A percentile compares a stretch with the other conserved stretches of the same genome.
Conservation (phyloP, 805 yeast genomes). For the Yarrowia sp. region DNA sequence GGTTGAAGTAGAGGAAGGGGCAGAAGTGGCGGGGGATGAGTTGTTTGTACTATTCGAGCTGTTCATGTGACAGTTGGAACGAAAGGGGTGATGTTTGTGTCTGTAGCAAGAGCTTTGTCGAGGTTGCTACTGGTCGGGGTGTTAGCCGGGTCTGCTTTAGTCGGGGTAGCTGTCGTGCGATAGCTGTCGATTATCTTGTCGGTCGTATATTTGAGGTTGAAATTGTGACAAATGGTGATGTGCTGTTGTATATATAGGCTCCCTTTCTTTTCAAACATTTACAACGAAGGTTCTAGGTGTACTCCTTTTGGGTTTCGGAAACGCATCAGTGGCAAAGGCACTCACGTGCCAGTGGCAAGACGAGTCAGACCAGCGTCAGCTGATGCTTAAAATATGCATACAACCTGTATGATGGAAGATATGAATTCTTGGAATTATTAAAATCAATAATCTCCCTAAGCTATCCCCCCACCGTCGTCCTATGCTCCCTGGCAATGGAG, state of each 20-base stretch:
- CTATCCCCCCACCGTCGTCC: too few relatives aligned
- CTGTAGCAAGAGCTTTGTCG: background rate
- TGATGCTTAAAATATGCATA: background rate
- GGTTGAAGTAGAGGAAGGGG: background rate
- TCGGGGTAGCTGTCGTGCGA: background rate
- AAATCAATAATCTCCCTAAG: too few relatives aligned
- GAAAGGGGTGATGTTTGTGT: background rate
- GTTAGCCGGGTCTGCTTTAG: background rate
- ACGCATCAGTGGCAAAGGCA: background rate
- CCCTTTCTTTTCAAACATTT: background rate
- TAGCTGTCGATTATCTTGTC: background rate
- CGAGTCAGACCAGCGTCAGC: slow-evolving; percentile 8
- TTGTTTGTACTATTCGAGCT: background rate
- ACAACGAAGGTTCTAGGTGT: background rate
- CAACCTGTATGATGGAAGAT: background rate
- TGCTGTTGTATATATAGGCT: background rate
- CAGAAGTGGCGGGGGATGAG: background rate
- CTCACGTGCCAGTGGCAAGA: slow-evolving; percentile 1
- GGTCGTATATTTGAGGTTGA: background rate
- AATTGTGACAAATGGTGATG: background rate
- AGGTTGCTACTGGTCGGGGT: background rate
- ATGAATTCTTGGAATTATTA: background rate
- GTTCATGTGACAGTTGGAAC: background rate
- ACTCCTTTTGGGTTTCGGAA: background rate
- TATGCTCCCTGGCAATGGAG: too few relatives aligned